phyloP scores from a whole-genome alignment of 805 yeast genomes.

The Starmerella lactis-condensi region DNA sequence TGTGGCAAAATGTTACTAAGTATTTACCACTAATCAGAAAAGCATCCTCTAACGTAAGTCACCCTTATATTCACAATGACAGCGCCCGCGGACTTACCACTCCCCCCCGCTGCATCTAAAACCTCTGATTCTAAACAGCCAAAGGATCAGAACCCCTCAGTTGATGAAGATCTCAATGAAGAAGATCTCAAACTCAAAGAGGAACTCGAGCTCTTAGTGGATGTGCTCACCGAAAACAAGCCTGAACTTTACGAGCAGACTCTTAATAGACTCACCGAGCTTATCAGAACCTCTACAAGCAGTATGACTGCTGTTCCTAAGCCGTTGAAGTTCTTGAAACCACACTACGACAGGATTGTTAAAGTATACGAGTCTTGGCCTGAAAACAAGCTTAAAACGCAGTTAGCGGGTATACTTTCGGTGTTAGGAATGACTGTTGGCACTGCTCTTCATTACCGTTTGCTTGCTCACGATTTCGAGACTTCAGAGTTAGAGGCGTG shows the following conservation, averaged over 20 bases:
- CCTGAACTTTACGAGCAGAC: slow-evolving; percentile 36
- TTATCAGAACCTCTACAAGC: slow-evolving; percentile 80
- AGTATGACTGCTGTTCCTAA: slow-evolving; percentile 99
- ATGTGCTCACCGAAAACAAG: slow-evolving; percentile 36
- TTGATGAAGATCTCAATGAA: slow-evolving; percentile 75
- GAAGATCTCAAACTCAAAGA: slow-evolving; percentile 78
- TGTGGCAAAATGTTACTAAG: too few relatives aligned
- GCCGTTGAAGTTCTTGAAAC: slow-evolving; percentile 87
- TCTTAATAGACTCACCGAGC: slow-evolving; percentile 51
- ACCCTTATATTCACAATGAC: too few relatives aligned
- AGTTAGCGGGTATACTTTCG: slow-evolving; percentile 74
- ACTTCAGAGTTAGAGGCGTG: slow-evolving; percentile 40
- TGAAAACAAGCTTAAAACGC: slow-evolving; percentile 30
- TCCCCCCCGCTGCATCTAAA: too few relatives aligned
- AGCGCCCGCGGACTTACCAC: too few relatives aligned
- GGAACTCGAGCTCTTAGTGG: slow-evolving; percentile 74
- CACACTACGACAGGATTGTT: slow-evolving; percentile 56
- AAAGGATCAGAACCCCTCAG: slow-evolving; percentile 6
- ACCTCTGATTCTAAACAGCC: too few relatives aligned
- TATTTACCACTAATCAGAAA: too few relatives aligned
- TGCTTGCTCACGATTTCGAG: slow-evolving; percentile 33
- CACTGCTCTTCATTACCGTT: slow-evolving; percentile 60
- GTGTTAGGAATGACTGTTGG: slow-evolving; percentile 90
- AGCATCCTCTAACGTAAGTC: too few relatives aligned
- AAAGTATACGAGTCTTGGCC: slow-evolving; percentile 51